Conservation (phyloP, 2,329 filamentous ascomycete species). For the Calonectria honghensis region DNA sequence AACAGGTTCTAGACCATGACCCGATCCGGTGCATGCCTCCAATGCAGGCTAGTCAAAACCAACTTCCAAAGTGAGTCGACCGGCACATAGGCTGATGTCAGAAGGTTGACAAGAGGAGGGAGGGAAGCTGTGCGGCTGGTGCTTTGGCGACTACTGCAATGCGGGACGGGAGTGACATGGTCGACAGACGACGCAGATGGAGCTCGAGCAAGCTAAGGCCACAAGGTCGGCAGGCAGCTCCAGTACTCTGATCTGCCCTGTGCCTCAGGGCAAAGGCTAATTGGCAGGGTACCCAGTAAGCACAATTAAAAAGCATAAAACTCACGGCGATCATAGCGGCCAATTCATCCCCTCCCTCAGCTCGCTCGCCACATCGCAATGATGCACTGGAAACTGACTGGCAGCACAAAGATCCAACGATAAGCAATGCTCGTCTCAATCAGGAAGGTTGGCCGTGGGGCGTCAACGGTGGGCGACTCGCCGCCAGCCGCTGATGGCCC, state of each 20-base stretch:
- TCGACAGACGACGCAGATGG: neutral
- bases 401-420: slow-evolving; percentile 30
- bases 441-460: slow-evolving; percentile 48
- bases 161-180: slow-evolving; percentile 7
- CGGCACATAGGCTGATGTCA: slow-evolving; percentile 27
- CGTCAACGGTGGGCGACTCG: slow-evolving; percentile 21
- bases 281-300: slow-evolving; percentile 22
- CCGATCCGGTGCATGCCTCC: slow-evolving; percentile 18
- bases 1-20: slow-evolving; percentile 24
- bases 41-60: slow-evolving; percentile 7
- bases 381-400: slow-evolving; percentile 23
- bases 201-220: slow-evolving; percentile 23
- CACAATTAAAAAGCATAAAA: slow-evolving; percentile 34
- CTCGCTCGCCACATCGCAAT: neutral
- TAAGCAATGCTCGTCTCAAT: slow-evolving; percentile 49
- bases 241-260: slow-evolving; percentile 10
- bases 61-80: slow-evolving; percentile 27
- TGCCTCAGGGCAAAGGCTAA: neutral
- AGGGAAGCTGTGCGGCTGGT: slow-evolving; percentile 10
- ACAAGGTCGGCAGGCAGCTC: slow-evolving; percentile 4
- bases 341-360: slow-evolving; percentile 2
- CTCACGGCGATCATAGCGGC: slow-evolving; percentile 1
- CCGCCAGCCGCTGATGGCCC: slow-evolving; percentile 22
- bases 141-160: slow-evolving; percentile 9
- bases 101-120: slow-evolving; percentile 22